phyloP scores from a whole-genome alignment of 352 stramenopile species.

The Globisporangium splendens region DNA sequence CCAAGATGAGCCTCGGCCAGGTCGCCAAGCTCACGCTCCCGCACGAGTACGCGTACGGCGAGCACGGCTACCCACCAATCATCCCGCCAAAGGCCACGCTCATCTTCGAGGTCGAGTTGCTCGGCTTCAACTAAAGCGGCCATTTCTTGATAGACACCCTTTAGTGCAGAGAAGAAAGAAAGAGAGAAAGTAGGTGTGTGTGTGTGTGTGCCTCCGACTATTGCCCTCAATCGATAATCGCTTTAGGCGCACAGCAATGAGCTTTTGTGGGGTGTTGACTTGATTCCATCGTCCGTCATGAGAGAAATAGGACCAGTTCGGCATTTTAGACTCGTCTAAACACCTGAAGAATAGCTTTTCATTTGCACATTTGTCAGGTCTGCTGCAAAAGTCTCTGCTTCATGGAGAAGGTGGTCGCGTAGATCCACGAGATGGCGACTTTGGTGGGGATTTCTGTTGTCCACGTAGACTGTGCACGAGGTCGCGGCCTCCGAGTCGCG shows the following conservation, averaged over 20 bases:
- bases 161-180: neutral
- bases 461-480: constrained; percentile 10
- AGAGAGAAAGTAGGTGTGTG: constrained; percentile 1
- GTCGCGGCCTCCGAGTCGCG: constrained; percentile 10
- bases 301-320: no score
- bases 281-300: neutral
- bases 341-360: no score
- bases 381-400: neutral
- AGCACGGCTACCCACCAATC: constrained; percentile 79
- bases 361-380: neutral
- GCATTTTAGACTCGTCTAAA: no score
- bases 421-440: neutral
- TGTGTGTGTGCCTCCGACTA: neutral
- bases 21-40: constrained; percentile 91
- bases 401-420: no score
- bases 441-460: constrained; percentile 3
- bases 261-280: neutral
- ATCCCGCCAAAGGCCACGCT: constrained; percentile 92
- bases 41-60: constrained; percentile 94
- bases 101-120: constrained; percentile 92
- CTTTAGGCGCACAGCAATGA: neutral
- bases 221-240: neutral
- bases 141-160: neutral
- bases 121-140: constrained; percentile 59
- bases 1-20: constrained; percentile 90